Evolutionary conservation across 345 rosid genomes (phyloP).

Genomic region (Eucalyptus marginata): DNA sequence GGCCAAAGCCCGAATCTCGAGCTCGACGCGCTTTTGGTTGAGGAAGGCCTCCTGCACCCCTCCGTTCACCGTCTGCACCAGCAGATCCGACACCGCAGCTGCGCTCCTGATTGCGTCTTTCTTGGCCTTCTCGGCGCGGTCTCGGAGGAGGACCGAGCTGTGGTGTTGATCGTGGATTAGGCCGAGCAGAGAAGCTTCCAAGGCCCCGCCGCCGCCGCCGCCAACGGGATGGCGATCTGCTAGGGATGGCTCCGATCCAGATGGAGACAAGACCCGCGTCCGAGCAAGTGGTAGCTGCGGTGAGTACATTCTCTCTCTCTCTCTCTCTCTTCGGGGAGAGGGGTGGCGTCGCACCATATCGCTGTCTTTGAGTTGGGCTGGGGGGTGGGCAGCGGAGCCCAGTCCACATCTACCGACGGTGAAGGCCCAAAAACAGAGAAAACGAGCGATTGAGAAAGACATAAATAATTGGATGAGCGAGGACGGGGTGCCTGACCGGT

Average conservation of each 20-base stretch:
- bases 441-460: neutral
- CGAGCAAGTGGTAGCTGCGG: slow-evolving; percentile 23
- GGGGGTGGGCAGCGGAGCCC: neutral
- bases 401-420: neutral
- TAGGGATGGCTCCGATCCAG: slow-evolving; percentile 11
- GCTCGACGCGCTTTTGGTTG: slow-evolving; percentile 79
- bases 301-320: slow-evolving; percentile 14
- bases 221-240: slow-evolving; percentile 1
- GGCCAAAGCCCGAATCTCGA: slow-evolving; percentile 12
- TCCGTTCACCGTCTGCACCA: slow-evolving; percentile 66
- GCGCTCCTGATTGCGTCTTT: slow-evolving; percentile 58
- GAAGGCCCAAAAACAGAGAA: neutral
- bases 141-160: slow-evolving; percentile 50
- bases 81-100: slow-evolving; percentile 52
- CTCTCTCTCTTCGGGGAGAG: neutral
- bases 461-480: neutral
- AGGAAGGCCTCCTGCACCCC: slow-evolving; percentile 70
- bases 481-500: no score
- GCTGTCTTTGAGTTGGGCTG: neutral
- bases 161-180: slow-evolving; percentile 50
- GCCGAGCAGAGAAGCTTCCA: slow-evolving; percentile 54
- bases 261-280: slow-evolving; percentile 3
- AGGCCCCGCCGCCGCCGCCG: neutral
- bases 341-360: neutral
- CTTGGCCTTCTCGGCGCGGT: slow-evolving; percentile 64